These are phyloP conservation scores for Microcyclosporella mali DNA, from an alignment of 2,329 filamentous ascomycete genomes.

Conservation along the genomic window DNA sequence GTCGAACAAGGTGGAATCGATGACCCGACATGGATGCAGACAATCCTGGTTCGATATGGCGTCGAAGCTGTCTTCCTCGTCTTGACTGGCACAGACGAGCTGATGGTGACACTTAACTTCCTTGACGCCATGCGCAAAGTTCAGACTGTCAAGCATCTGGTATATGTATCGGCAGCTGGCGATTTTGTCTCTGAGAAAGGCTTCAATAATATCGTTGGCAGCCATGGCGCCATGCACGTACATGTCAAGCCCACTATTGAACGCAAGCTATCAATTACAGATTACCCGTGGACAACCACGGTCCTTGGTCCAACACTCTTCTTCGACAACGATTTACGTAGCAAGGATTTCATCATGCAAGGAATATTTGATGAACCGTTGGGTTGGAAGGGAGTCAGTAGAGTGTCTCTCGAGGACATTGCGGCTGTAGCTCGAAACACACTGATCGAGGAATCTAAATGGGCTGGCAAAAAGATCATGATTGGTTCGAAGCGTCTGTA, in stretches of 20 bases:
- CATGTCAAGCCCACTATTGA: constrained; percentile 14
- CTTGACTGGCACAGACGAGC: constrained; percentile 12
- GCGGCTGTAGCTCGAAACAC: constrained; percentile 7
- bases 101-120: constrained; percentile 13
- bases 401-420: constrained; percentile 10
- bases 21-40: constrained; percentile 12
- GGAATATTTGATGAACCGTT: constrained; percentile 13
- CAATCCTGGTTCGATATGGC: constrained; percentile 8
- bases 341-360: constrained; percentile 6
- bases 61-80: constrained; percentile 14
- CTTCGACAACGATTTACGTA: constrained; percentile 12
- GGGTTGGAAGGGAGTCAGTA: constrained; percentile 9
- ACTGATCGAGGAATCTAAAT: constrained; percentile 1
- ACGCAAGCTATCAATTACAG: constrained; percentile 7
- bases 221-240: constrained; percentile 7
- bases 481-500: constrained; percentile 8
- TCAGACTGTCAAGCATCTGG: constrained; percentile 11
- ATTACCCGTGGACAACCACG: constrained; percentile 9
- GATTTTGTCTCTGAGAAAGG: constrained; percentile 9
- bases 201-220: constrained; percentile 1
- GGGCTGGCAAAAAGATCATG: constrained; percentile 14
- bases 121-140: constrained; percentile 10
- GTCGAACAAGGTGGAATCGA: constrained; percentile 14
- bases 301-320: constrained; percentile 14
- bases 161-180: constrained; percentile 13